Evolutionary conservation across 371 early-diverging fungal species (phyloP).

Genomic region (Haplosporangium sp.): DNA sequence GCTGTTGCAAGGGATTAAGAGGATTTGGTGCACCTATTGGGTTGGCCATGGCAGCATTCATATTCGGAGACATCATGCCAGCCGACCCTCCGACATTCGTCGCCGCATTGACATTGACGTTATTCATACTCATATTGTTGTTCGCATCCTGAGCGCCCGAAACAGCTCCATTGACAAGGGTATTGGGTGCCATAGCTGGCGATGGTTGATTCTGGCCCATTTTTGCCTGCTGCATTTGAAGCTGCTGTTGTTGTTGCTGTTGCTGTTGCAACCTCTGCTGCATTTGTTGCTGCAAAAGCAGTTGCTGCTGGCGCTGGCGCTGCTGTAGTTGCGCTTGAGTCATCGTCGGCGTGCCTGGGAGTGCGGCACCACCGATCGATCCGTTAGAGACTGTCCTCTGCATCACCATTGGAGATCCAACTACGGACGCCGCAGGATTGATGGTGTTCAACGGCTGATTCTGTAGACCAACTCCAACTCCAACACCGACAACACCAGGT

Average conservation of each 20-base stretch:
- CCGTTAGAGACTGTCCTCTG: constrained; percentile 38
- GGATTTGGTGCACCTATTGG: constrained; percentile 5
- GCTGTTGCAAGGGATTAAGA: constrained; percentile 10
- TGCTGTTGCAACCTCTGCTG: constrained; percentile 38
- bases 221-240: constrained; percentile 33
- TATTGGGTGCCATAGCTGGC: constrained; percentile 30
- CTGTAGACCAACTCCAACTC: constrained; percentile 6
- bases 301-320: constrained; percentile 24
- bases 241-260: constrained; percentile 47
- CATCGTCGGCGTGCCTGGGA: constrained; percentile 35
- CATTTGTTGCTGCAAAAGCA: neutral
- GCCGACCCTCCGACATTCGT: constrained; percentile 9
- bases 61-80: constrained; percentile 48
- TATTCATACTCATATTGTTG: neutral
- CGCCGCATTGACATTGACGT: constrained; percentile 4
- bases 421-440: constrained; percentile 41
- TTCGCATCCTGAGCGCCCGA: constrained; percentile 18
- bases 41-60: constrained; percentile 25
- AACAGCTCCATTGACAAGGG: constrained; percentile 13
- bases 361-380: neutral
- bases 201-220: constrained; percentile 17
- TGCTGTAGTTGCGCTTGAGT: constrained; percentile 55
- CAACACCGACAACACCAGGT: constrained; percentile 10
- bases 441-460: constrained; percentile 15
- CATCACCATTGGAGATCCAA: constrained; percentile 44